These are phyloP conservation scores for Fusarium graminum DNA, from an alignment of 2,329 filamentous ascomycete genomes.

Conservation along the genomic window DNA sequence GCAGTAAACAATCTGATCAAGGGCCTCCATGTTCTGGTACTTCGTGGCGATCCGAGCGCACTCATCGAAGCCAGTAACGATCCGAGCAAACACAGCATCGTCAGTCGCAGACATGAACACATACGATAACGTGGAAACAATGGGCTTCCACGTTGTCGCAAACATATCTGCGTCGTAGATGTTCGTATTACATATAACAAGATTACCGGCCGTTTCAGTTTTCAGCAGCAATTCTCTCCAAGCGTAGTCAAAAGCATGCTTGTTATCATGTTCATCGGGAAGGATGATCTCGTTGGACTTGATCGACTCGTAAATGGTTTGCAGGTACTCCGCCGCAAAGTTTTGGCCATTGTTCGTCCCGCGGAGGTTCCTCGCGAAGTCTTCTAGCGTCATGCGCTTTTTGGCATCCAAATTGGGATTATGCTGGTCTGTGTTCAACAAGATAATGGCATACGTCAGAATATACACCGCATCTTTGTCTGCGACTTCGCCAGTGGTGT, in stretches of 20 bases:
- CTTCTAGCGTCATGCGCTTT: constrained; percentile 85
- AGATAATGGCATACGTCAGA: constrained; percentile 94
- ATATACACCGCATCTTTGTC: constrained; percentile 91
- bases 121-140: constrained; percentile 94
- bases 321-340: constrained; percentile 85
- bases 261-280: constrained; percentile 96
- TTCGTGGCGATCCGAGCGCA: constrained; percentile 92
- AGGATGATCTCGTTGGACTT: constrained; percentile 94
- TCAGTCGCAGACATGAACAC: constrained; percentile 99
- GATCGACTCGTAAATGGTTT: constrained; percentile 91
- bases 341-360: constrained; percentile 89
- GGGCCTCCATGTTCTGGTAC: constrained; percentile 84
- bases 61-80: constrained; percentile 95
- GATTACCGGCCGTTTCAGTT: constrained; percentile 78
- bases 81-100: constrained; percentile 91
- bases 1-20: constrained; percentile 93
- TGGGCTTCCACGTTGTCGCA: constrained; percentile 92
- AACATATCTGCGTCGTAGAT: constrained; percentile 99
- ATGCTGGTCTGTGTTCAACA: constrained; percentile 97
- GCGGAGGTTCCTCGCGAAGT: constrained; percentile 90
- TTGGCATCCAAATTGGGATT: constrained; percentile 86
- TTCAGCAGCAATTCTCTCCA: constrained; percentile 96
- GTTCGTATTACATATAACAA: constrained; percentile 88
- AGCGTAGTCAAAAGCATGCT: constrained; percentile 95
- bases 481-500: constrained; percentile 78